phyloP scores from a whole-genome alignment of 805 yeast species.

The Saturnispora galanensis region DNA sequence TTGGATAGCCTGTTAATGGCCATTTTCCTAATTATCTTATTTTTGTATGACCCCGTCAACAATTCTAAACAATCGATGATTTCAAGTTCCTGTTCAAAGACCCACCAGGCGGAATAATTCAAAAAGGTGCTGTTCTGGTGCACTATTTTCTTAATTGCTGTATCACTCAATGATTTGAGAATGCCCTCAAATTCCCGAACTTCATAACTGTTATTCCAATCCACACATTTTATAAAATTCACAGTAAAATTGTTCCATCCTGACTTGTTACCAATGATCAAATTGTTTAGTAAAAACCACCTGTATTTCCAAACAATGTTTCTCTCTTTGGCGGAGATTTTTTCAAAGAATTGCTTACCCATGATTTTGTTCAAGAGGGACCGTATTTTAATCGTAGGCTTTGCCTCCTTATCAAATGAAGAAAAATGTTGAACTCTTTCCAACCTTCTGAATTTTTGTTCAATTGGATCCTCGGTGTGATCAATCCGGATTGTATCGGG shows the following conservation, averaged over 20 bases:
- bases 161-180: conserved; percentile 21
- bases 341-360: conserved; percentile 74
- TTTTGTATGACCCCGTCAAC: conserved; percentile 67
- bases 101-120: conserved; percentile 13
- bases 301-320: conserved; percentile 86
- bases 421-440: conserved; percentile 76
- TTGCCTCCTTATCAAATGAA: conserved; percentile 70
- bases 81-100: conserved; percentile 26
- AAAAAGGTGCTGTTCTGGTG: background rate
- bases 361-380: conserved; percentile 63
- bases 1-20: conserved; percentile 77
- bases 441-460: conserved; percentile 71
- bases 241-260: conserved; percentile 30
- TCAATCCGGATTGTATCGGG: conserved; percentile 47
- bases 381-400: conserved; percentile 78
- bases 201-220: conserved; percentile 81
- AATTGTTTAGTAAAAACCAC: conserved; percentile 60
- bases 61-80: conserved; percentile 51
- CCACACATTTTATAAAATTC: conserved; percentile 77
- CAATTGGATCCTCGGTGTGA: conserved; percentile 66
- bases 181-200: conserved; percentile 56
- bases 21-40: conserved; percentile 65
- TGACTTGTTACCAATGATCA: conserved; percentile 24
- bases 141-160: conserved; percentile 3
- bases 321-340: conserved; percentile 71